Percentiles rank a stretch among this genome's conserved stretches.
These are phyloP conservation scores for Trichoderma sp. DNA, from an alignment of 2,329 filamentous ascomycete species.

Conservation along the genomic window DNA sequence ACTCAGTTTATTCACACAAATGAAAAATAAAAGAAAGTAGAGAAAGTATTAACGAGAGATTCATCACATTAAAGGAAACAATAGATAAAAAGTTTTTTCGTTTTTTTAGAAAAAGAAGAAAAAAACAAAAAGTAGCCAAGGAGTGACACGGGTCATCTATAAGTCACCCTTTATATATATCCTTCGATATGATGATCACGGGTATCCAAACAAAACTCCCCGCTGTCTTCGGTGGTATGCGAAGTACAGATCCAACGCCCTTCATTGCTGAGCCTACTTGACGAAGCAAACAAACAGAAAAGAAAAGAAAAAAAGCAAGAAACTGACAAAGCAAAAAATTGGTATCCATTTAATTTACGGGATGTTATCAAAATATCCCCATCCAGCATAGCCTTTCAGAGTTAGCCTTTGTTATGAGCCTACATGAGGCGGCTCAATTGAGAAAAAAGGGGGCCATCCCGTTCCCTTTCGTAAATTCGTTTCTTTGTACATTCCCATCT, in stretches of 20 bases:
- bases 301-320: conserved; percentile 6
- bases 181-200: conserved; percentile 15
- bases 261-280: conserved; percentile 20
- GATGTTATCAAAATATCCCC: conserved; percentile 15
- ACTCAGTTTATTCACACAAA: conserved; percentile 11
- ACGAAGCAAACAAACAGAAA: conserved; percentile 5
- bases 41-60: neutral
- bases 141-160: conserved; percentile 16
- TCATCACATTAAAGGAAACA: conserved; percentile 11
- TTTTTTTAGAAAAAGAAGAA: neutral
- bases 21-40: neutral
- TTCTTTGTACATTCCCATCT: conserved; percentile 34
- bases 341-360: conserved; percentile 22
- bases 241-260: conserved; percentile 16
- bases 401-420: conserved; percentile 18
- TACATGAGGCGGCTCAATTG: conserved; percentile 11
- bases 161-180: conserved; percentile 16
- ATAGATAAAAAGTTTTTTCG: neutral
- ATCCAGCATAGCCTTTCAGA: conserved; percentile 11
- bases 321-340: conserved; percentile 15
- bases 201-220: conserved; percentile 22
- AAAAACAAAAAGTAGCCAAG: conserved; percentile 10
- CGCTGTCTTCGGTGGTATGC: conserved; percentile 3
- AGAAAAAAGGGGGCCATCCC: conserved; percentile 14
- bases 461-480: conserved; percentile 33